phyloP scores from a whole-genome alignment of 768 basidiomycete species.

The Peribolospora kevripleyi region DNA sequence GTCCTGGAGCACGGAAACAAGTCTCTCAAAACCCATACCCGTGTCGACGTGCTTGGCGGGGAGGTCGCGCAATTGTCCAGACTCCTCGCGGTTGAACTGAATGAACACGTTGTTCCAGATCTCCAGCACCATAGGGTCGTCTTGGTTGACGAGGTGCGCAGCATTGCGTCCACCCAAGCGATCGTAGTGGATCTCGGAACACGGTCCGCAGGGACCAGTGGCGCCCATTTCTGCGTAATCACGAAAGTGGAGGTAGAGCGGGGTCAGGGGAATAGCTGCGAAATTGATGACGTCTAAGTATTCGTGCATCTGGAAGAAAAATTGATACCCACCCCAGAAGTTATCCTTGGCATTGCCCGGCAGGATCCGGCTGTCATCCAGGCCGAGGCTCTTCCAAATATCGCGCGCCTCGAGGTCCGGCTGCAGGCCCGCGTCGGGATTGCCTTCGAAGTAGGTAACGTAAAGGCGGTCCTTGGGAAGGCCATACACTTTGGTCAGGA shows the following conservation, averaged over 20 bases:
- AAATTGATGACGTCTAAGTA: constrained; percentile 1
- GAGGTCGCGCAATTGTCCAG: constrained; percentile 50
- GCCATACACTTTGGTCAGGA: constrained; percentile 67
- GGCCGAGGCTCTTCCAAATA: constrained; percentile 68
- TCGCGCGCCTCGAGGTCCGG: constrained; percentile 72
- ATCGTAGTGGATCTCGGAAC: constrained; percentile 92
- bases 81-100: constrained; percentile 86
- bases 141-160: constrained; percentile 71
- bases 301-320: not conserved
- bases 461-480: constrained; percentile 78
- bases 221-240: constrained; percentile 68
- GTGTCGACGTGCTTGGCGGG: constrained; percentile 94
- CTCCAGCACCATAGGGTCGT: constrained; percentile 89
- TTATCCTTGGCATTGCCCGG: constrained; percentile 92
- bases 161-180: constrained; percentile 95
- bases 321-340: constrained; percentile 64
- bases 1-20: constrained; percentile 81
- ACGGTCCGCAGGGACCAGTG: constrained; percentile 92
- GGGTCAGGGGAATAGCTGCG: not conserved
- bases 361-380: constrained; percentile 67
- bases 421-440: constrained; percentile 54
- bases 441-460: constrained; percentile 94
- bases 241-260: not conserved
- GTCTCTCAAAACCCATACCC: constrained; percentile 95
- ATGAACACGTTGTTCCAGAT: constrained; percentile 99